Base-by-base conservation (phyloP, 225 moss, liverwort and hornwort species). In the Climacium dendroides region DNA sequence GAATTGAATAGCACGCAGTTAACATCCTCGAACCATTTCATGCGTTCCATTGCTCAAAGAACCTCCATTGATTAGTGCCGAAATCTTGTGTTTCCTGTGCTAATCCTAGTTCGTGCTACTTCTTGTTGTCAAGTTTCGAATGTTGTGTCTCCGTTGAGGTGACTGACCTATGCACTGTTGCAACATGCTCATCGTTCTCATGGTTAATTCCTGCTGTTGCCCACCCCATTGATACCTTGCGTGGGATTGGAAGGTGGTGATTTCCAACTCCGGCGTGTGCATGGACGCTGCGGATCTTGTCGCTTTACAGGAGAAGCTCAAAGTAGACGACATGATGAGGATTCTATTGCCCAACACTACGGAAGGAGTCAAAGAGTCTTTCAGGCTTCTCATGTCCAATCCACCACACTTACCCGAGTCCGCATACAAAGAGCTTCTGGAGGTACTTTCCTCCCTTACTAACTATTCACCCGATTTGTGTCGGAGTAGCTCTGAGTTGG, bases 261-360 rank as follows among this genome's bases (percentile, higher is more conserved):
- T 96, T 74, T 89, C 94, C 37, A 95, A 93, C 89, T 82, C 96
- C 10, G 92, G 92, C 22, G 80, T 92, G 78, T 88, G 93, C 62
- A 91, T 94, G 93, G 90, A 87, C 47, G 90, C 91, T 53, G 74
- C 84, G 15, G 91, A 89, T 28, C 26, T 14, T 41, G 80, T 45
- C 28, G 87, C 75, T 25, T 10, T 84, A 10, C 30, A 2, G 45
- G 26, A 79, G 74, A 80, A 87, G 23, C n/a, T 50, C 61, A 84
- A 87, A 10, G 24, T 75, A 6, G 47, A 69, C 20, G 86, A 78
- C 54, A 86, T 88, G 47, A 39, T 57, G 53, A 61, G 74, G 9
- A 63, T 95, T 77, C 81, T 95, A 10, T 83, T 94, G 54, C 96
- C 96, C 15, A 85, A 79, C 25, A 90, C 90, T 4, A 47, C 75